Conservation (phyloP, 371 early-diverging fungal genomes). For the Rhizopus sp. region DNA sequence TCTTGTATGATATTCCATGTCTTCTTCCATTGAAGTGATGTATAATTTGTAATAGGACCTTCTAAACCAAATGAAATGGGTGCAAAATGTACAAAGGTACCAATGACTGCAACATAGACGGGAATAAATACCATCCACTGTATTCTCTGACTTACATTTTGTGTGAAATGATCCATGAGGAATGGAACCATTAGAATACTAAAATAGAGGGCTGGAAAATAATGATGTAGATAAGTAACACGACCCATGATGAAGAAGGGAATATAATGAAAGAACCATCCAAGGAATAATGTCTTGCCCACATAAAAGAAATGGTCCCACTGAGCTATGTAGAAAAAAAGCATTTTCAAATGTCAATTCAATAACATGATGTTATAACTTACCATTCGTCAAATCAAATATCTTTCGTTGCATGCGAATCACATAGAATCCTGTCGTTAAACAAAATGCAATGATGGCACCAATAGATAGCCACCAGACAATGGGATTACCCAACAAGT, state of each 20-base stretch:
- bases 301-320: slow-evolving; percentile 77
- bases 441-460: slow-evolving; percentile 62
- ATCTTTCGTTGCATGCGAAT: slow-evolving; percentile 73
- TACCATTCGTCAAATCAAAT: slow-evolving; percentile 59
- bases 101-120: slow-evolving; percentile 48
- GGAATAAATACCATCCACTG: slow-evolving; percentile 46
- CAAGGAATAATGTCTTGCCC: slow-evolving; percentile 74
- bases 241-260: slow-evolving; percentile 99
- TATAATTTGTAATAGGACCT: slow-evolving; percentile 67
- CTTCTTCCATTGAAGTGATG: slow-evolving; percentile 51
- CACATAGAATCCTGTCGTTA: slow-evolving; percentile 52
- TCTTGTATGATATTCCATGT: slow-evolving; percentile 60
- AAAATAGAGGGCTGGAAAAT: slow-evolving; percentile 98
- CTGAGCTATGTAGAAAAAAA: slow-evolving; percentile 43
- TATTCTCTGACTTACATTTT: slow-evolving; percentile 17
- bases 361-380: slow-evolving; percentile 12
- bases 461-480: slow-evolving; percentile 91
- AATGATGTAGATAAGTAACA: slow-evolving; percentile 98
- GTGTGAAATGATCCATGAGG: slow-evolving; percentile 73
- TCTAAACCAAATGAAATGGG: slow-evolving; percentile 87
- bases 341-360: neutral
- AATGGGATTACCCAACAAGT: slow-evolving; percentile 95
- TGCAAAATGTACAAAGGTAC: slow-evolving; percentile 76
- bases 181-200: slow-evolving; percentile 76
- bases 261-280: slow-evolving; percentile 96